Evolutionary conservation across 441 rosid species (phyloP).

Genomic region (Brassica hybrid): DNA sequence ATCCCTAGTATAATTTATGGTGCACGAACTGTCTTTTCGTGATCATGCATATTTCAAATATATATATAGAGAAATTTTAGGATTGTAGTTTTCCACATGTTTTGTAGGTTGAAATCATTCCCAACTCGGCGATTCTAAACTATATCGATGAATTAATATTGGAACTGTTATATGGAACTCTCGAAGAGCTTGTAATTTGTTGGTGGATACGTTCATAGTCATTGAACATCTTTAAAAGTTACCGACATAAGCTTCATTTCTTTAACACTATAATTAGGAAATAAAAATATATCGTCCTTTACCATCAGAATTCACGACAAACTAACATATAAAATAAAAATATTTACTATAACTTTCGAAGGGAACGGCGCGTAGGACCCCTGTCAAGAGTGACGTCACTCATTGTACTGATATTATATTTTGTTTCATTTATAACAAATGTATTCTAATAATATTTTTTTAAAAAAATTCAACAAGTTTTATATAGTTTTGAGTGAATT

Average conservation of each 20-base stretch:
- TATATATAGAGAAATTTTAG: neutral
- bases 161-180: neutral
- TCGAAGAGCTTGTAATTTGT: neutral
- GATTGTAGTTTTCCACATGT: neutral
- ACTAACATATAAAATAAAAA: neutral
- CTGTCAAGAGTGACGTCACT: conserved; percentile 47
- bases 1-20: conserved; percentile 12
- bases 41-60: conserved; percentile 13
- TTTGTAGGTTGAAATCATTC: neutral
- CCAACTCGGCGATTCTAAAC: neutral
- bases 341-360: conserved; percentile 36
- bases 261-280: neutral
- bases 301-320: neutral
- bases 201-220: neutral
- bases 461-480: neutral
- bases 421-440: neutral
- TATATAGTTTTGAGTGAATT: neutral
- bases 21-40: conserved; percentile 12
- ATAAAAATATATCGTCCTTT: neutral
- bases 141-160: neutral
- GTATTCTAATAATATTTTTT: neutral
- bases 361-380: conserved; percentile 61
- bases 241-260: neutral
- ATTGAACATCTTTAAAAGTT: neutral
- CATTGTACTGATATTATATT: conserved; percentile 3